Evolutionary conservation across 495 filamentous ascomycete genomes (phyloP), one percentile per base, ranked within the genome.

Genomic region (Physcia stellaris): DNA sequence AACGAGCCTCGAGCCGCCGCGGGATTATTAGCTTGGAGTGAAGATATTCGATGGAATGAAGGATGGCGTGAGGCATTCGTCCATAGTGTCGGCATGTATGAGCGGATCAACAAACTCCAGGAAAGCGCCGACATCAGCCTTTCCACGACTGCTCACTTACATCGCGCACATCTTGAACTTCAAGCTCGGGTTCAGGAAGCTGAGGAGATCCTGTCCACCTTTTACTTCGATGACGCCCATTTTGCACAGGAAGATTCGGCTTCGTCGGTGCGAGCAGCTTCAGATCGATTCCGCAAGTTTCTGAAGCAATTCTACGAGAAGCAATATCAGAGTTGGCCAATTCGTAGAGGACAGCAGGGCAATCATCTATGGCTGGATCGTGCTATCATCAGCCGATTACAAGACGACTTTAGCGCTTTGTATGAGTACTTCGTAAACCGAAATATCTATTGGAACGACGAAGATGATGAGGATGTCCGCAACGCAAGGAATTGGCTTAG

Each of bases 381-480:
- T 19, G 61, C 53, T 17, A 46, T 79, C 9, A 66, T 68, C 1
- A 54, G 60, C 11, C 51, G 55, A 17, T 54, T 83, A 11, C 73
- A 79, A 45, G 60, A 60, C 24, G 78, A 83, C 46, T 80, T 81
- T 38, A 67, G 66, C 4, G 66, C 72, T 1, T 60, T 83, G 11
- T 83, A 81, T 40, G 74, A 80, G 47, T 82, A 79, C 43, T 57
- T 79, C 4, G 77, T 83, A 30, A 72, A 81, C 51, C 62, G 72
- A 2, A 70, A 79, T 23, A 61, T 79, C 6, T 47, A 64, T 0
- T 83, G 78, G 78, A 69, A 77, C 37, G 41, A 36, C 1, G 17
- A 21, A 4, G 35, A 35, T 11, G 29, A 37, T 13, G n/a, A n/a
- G n/a, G n/a, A n/a, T n/a, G n/a, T n/a, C n/a, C 2, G 12, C 4